These are phyloP conservation scores for Silene uniflora DNA, from an alignment of 148 eudicot species.

Conservation along the genomic window DNA sequence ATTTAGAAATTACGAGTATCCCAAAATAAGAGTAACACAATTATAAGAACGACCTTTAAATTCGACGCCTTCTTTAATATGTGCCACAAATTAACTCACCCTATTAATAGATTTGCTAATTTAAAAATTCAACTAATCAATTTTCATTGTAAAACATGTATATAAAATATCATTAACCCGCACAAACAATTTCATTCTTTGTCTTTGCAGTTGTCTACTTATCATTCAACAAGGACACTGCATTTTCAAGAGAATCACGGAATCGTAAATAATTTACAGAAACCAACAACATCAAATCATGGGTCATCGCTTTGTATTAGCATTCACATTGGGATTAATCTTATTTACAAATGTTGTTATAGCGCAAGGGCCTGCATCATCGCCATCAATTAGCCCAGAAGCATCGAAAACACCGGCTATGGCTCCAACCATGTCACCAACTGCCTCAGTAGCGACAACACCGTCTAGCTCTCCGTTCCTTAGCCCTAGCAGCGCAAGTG, in stretches of 20 bases:
- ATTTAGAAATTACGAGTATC: too few species aligned
- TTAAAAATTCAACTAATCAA: too few species aligned
- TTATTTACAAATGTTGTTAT: background rate
- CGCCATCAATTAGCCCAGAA: background rate
- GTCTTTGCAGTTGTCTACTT: constrained; percentile 24
- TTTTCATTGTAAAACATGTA: background rate
- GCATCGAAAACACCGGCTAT: background rate
- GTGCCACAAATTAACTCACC: background rate
- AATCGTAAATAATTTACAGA: too few species aligned
- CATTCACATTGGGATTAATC: constrained; percentile 2
- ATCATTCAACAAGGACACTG: constrained; percentile 2
- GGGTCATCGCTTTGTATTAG: constrained; percentile 5
- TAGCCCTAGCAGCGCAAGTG: background rate
- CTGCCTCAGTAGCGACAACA: too few species aligned
- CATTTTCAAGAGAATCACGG: constrained; percentile 19
- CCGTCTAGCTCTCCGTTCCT: background rate
- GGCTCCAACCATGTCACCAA: background rate
- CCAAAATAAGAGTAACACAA: too few species aligned
- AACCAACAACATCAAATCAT: background rate
- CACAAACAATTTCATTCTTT: constrained; percentile 8
- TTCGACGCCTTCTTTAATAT: too few species aligned
- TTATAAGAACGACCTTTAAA: too few species aligned
- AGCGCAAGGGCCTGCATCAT: constrained; percentile 5
- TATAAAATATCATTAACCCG: too few species aligned
- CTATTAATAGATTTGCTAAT: background rate